A percentile compares a stretch with the other conserved stretches of the same genome.
Evolutionary conservation across 2,329 filamentous ascomycete genomes (phyloP).

Genomic region (Harringtonia lauricola): DNA sequence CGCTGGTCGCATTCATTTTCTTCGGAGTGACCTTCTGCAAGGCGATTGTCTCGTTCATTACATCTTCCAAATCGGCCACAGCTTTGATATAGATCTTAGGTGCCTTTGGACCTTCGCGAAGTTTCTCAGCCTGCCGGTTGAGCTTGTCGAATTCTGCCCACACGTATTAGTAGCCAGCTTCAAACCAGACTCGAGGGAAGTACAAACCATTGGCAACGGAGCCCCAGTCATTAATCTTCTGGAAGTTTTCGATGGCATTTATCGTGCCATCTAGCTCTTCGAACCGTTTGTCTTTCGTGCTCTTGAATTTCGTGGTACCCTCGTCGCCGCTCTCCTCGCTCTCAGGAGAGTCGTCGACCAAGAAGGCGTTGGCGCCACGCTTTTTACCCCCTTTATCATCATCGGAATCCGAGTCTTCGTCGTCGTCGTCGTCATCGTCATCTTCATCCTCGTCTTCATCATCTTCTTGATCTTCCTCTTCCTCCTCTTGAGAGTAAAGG

Average conservation of each 20-base stretch:
- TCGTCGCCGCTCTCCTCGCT: slow-evolving; percentile 82
- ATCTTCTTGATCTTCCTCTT: slow-evolving; percentile 47
- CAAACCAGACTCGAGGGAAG: neutral
- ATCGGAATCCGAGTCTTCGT: slow-evolving; percentile 34
- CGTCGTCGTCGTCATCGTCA: slow-evolving; percentile 22
- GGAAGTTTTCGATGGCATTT: slow-evolving; percentile 85
- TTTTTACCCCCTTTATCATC: slow-evolving; percentile 48
- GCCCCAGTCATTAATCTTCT: slow-evolving; percentile 97
- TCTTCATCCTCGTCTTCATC: slow-evolving; percentile 56
- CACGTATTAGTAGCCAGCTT: neutral
- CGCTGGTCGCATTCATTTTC: slow-evolving; percentile 97
- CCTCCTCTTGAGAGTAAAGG: slow-evolving; percentile 73
- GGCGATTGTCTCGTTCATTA: slow-evolving; percentile 83
- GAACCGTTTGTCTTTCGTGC: slow-evolving; percentile 92
- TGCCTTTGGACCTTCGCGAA: slow-evolving; percentile 63
- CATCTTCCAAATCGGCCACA: slow-evolving; percentile 86
- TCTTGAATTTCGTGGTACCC: slow-evolving; percentile 78
- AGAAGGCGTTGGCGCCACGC: slow-evolving; percentile 71
- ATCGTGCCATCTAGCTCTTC: slow-evolving; percentile 89
- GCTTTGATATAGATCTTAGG: slow-evolving; percentile 91
- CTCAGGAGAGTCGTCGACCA: slow-evolving; percentile 61
- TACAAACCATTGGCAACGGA: slow-evolving; percentile 74
- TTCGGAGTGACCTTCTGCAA: slow-evolving; percentile 94
- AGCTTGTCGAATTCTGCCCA: slow-evolving; percentile 81
- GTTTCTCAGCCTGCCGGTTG: slow-evolving; percentile 74